Evolutionary conservation across 1,284 basidiomycete genomes (phyloP).

Genomic region (Rhodotorula sp.): DNA sequence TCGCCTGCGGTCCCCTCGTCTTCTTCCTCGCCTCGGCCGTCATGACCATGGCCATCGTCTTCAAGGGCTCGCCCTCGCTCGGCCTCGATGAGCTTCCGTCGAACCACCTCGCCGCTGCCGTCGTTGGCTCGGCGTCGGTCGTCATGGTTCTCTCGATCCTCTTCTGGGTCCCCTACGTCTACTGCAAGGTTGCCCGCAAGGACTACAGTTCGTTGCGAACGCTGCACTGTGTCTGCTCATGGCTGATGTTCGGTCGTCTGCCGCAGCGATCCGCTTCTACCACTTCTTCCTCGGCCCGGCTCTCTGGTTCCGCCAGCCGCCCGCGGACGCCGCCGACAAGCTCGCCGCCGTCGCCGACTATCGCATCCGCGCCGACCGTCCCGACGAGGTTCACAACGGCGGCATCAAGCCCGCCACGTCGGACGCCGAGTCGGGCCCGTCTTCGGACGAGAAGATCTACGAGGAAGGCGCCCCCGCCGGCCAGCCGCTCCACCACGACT

Average conservation of each 20-base stretch:
- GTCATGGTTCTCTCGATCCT: slow-evolving; percentile 52
- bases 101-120: slow-evolving; percentile 52
- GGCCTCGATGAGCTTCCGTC: slow-evolving; percentile 53
- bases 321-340: slow-evolving; percentile 45
- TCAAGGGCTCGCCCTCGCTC: slow-evolving; percentile 56
- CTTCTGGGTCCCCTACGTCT: slow-evolving; percentile 58
- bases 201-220: slow-evolving; percentile 51
- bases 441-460: slow-evolving; percentile 27
- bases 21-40: slow-evolving; percentile 51
- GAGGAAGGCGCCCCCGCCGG: slow-evolving; percentile 4
- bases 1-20: slow-evolving; percentile 53
- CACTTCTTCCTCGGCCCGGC: slow-evolving; percentile 57
- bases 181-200: slow-evolving; percentile 55
- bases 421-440: slow-evolving; percentile 1
- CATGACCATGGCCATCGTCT: slow-evolving; percentile 44
- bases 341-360: slow-evolving; percentile 53
- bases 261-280: slow-evolving; percentile 46
- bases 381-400: neutral
- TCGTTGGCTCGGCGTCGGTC: slow-evolving; percentile 53
- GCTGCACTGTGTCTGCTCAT: neutral
- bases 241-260: too few species aligned
- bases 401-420: slow-evolving; percentile 13
- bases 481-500: neutral
- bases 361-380: slow-evolving; percentile 37
- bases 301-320: slow-evolving; percentile 54